Base-by-base conservation (phyloP, 2,329 filamentous ascomycete species). In the Emergomyces africanus region DNA sequence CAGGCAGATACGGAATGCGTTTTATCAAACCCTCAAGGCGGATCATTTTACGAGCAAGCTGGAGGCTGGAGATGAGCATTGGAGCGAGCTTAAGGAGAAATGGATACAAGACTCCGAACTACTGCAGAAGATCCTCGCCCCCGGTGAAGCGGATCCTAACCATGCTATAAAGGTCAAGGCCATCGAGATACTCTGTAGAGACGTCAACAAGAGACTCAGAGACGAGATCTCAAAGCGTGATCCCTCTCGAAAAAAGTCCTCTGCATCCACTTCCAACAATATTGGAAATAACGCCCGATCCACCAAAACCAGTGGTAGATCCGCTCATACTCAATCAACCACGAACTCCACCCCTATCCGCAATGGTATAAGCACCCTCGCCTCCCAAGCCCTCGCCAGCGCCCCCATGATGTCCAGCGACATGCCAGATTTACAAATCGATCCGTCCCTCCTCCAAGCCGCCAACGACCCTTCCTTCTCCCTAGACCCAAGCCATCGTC, bases 131-230 rank as follows among this genome's bases (percentile, higher is more conserved):
- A 79, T 83, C 10, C 72, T 89, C 9, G 75, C 77, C 0, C 72
- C 75, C 0, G 78, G 77, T 2, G 73, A 77, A 15, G 70, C 75
- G 1, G 81, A 85, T 62, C 77, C 81, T 1, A 74, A 79, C 25
- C 77, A 83, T 59, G 67, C 72, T 25, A 72, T 77, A 51, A 88
- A 84, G 68, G 68, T 82, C 39, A 84, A 82, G 64, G 86, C 86
- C 1, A 71, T 91, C 53, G 86, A 91, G 62, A 78, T 87, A 0
- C 74, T 94, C 3, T 87, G 86, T 57, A 80, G 84, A 57, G 88
- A 92, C 71, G 86, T 89, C 20, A 85, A 89, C 80, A 91, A 91
- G 73, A 80, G 89, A 54, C 78, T 87, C 57, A 81, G 86, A 41
- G 86, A 89, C 65, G 85, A 88, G 63, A 81, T 82, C 61, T 77